Percentiles rank a stretch among this genome's conserved stretches.
Evolutionary conservation across 108 stramenopile species (phyloP).

Genomic region (Fragilaria crotonensis): DNA sequence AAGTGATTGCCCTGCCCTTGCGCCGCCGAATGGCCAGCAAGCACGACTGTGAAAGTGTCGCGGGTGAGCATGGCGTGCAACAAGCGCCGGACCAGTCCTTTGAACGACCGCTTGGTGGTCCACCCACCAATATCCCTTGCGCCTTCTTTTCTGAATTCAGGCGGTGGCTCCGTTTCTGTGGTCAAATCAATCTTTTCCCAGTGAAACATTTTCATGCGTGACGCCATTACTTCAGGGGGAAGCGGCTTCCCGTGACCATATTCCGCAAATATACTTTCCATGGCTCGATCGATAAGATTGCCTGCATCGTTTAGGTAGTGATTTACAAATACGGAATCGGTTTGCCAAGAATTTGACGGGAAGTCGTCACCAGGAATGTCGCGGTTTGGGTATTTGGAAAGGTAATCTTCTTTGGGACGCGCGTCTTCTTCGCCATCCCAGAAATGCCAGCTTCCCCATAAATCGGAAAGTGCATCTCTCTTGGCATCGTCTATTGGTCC

Average conservation of each 20-base stretch:
- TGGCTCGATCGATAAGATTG: conserved; percentile 53
- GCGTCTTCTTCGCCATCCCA: conserved; percentile 73
- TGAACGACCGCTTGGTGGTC: conserved; percentile 58
- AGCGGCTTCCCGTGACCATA: conserved; percentile 57
- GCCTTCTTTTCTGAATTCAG: conserved; percentile 13
- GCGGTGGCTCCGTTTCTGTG: conserved; percentile 21
- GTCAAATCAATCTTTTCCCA: conserved; percentile 33
- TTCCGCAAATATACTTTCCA: conserved; percentile 51
- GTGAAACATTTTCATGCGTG: conserved; percentile 51
- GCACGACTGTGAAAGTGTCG: conserved; percentile 65
- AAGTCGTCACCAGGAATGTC: conserved; percentile 67
- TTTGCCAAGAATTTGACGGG: conserved; percentile 76
- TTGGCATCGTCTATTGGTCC: too few relatives aligned
- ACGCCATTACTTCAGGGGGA: conserved; percentile 29
- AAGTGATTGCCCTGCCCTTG: conserved; percentile 68
- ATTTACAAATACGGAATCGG: conserved; percentile 81
- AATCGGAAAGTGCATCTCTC: conserved; percentile 10
- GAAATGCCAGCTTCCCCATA: conserved; percentile 59
- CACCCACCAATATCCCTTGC: conserved; percentile 54
- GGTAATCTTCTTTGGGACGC: conserved; percentile 54
- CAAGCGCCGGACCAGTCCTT: conserved; percentile 65
- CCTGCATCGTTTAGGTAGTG: conserved; percentile 68
- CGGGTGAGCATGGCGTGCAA: conserved; percentile 84
- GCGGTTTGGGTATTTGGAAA: conserved; percentile 36
- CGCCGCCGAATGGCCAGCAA: conserved; percentile 49